Conservation (phyloP, 1,139 yeast species). For the Nematodospora anomalae region DNA sequence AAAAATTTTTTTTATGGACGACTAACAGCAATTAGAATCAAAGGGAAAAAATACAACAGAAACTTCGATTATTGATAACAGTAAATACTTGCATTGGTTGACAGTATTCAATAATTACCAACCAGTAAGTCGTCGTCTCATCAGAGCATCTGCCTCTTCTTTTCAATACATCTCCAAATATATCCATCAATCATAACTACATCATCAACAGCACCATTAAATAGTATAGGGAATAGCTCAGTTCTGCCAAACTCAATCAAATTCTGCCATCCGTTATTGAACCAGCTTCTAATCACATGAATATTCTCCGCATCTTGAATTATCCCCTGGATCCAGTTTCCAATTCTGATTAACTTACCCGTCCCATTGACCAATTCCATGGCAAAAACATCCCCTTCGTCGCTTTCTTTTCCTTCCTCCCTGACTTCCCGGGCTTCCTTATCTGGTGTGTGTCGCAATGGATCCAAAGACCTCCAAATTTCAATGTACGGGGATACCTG, state of each 20-base stretch:
- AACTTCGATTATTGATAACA: too few relatives aligned
- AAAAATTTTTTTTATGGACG: constrained; percentile 13
- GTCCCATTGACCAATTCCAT: constrained; percentile 25
- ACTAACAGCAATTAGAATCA: too few relatives aligned
- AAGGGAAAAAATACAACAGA: too few relatives aligned
- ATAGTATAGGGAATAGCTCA: constrained; percentile 25
- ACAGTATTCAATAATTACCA: too few relatives aligned
- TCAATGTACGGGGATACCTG: constrained; percentile 49
- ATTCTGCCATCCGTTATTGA: constrained; percentile 24
- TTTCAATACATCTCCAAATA: constrained; percentile 9
- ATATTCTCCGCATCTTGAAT: constrained; percentile 36
- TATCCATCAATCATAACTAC: constrained; percentile 3
- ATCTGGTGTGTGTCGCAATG: constrained; percentile 30
- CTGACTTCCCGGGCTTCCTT: constrained; percentile 28
- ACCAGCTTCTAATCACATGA: constrained; percentile 30
- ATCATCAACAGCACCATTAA: constrained; percentile 19
- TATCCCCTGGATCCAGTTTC: constrained; percentile 57
- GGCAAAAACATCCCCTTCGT: constrained; percentile 5
- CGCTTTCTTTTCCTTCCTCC: neutral
- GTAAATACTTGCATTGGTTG: too few relatives aligned
- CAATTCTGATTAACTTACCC: constrained; percentile 51
- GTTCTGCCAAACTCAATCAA: constrained; percentile 29
- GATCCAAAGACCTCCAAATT: constrained; percentile 57
- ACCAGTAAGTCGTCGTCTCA: too few relatives aligned
- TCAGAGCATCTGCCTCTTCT: too few relatives aligned